phyloP scores from a whole-genome alignment of 225 moss, liverwort and hornwort genomes.

The Takakia lepidozioides region DNA sequence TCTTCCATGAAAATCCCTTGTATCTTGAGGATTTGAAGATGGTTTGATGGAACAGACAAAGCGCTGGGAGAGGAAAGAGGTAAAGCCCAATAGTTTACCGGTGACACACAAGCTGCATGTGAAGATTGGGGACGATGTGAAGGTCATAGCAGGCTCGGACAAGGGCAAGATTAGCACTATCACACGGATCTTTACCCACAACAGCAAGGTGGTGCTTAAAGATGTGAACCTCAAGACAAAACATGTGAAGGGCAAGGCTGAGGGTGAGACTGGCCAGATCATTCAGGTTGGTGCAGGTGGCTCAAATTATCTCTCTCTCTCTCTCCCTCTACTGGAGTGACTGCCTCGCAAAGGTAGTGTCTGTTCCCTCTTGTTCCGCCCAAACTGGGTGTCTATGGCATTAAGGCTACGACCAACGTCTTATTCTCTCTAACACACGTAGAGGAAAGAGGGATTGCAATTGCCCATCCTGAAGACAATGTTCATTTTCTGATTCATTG shows the following conservation, averaged over 20 bases:
- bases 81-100: conserved; percentile 87
- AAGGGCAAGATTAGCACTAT: conserved; percentile 80
- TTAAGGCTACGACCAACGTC: too few relatives aligned
- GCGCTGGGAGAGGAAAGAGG: conserved; percentile 98
- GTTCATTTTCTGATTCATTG: too few relatives aligned
- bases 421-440: too few relatives aligned
- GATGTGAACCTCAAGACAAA: conserved; percentile 95
- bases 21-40: not conserved
- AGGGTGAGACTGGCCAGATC: conserved; percentile 94
- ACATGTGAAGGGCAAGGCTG: conserved; percentile 91
- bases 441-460: too few relatives aligned
- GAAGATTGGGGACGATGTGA: conserved; percentile 90
- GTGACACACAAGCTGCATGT: conserved; percentile 74
- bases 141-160: conserved; percentile 76
- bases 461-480: too few relatives aligned
- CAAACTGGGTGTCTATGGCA: too few relatives aligned
- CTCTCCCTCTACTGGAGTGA: too few relatives aligned
- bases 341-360: too few relatives aligned
- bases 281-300: conserved; percentile 62
- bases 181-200: conserved; percentile 56
- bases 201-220: conserved; percentile 89
- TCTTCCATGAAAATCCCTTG: not conserved
- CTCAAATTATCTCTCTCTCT: too few relatives aligned
- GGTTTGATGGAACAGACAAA: conserved; percentile 48
- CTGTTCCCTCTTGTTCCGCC: too few relatives aligned